Conservation (phyloP, 306 rosid species). For the Benincasa hispida region DNA sequence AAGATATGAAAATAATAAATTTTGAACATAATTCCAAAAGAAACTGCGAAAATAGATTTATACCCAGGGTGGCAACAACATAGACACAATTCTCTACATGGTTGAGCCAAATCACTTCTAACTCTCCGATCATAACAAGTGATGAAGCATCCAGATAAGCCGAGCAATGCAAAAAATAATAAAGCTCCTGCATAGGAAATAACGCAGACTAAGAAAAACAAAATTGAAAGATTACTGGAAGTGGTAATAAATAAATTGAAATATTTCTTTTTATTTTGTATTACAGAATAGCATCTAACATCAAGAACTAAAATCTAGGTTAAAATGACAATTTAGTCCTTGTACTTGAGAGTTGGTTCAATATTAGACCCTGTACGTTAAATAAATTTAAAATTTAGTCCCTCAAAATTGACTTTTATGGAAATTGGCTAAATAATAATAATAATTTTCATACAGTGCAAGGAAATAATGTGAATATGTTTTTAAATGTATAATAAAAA, state of each 20-base stretch:
- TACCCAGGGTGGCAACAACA: slow-evolving; percentile 99
- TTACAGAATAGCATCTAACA: background rate
- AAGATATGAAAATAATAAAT: background rate
- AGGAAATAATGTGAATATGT: too few relatives aligned
- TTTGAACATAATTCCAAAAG: slow-evolving; percentile 5
- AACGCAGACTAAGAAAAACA: slow-evolving; percentile 8
- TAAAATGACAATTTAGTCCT: too few relatives aligned
- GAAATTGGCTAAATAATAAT: too few relatives aligned
- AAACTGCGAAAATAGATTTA: background rate
- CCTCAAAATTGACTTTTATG: too few relatives aligned
- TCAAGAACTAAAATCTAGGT: background rate
- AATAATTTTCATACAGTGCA: too few relatives aligned
- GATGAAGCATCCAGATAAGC: slow-evolving; percentile 94
- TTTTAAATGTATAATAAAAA: too few relatives aligned
- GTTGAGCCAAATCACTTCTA: slow-evolving; percentile 95
- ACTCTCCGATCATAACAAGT: slow-evolving; percentile 97
- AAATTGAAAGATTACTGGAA: background rate
- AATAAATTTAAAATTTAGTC: too few relatives aligned
- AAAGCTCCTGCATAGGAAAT: slow-evolving; percentile 66
- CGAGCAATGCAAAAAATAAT: slow-evolving; percentile 86
- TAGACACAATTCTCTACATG: slow-evolving; percentile 94
- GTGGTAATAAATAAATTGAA: background rate
- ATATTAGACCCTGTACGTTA: too few relatives aligned
- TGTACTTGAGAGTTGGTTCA: too few relatives aligned
- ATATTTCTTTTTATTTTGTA: background rate